Evolutionary conservation across 129 eudicot genomes (phyloP), one percentile per base, ranked within the genome.

Genomic region (Chrysanthemum seticuspe): DNA sequence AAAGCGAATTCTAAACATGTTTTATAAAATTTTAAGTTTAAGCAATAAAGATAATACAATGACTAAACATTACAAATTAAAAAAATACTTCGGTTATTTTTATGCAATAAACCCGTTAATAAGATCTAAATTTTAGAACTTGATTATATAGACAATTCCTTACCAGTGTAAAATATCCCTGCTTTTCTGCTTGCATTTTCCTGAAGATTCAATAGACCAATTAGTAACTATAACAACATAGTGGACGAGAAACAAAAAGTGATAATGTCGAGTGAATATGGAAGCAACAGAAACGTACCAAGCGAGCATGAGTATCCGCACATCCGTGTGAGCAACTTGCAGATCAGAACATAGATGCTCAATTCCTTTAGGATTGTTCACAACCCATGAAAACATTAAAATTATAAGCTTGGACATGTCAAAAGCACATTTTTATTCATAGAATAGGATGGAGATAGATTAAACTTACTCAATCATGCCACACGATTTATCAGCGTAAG

Each of bases 131-230:
- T 27, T 27, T 27, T 27, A 27, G 31, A 27, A 27, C 3, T 27
- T 27, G 31, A 27, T 27, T 27, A 27, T 27, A n/a, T 50, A 29
- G 49, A 16, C 12, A 27, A 48, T 68, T 65, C 44, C 92, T 81
- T 86, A 91, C 97, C 92, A 73, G 72, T 48, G 92, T 88, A 74
- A 91, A 91, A 52, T 82, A 91, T 50, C 92, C 97, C 74, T 91
- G 97, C 70, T 81, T 91, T 81, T 84, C 92, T 25, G 97, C 89
- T 77, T 80, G 87, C 97, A 91, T 86, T 82, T 91, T 91, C 97
- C 97, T 88, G 85, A 13, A 76, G 71, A 5, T 18, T 57, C 13
- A 14, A 64, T 13, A 50, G 9, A 44, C 36, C 10, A 12, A 80
- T 58, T 51, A 68, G 64, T 25, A 50, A 50, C 12, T 11, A 50